Base-by-base conservation (phyloP, 2,329 filamentous ascomycete genomes). In the Coniochaeta prunicola region DNA sequence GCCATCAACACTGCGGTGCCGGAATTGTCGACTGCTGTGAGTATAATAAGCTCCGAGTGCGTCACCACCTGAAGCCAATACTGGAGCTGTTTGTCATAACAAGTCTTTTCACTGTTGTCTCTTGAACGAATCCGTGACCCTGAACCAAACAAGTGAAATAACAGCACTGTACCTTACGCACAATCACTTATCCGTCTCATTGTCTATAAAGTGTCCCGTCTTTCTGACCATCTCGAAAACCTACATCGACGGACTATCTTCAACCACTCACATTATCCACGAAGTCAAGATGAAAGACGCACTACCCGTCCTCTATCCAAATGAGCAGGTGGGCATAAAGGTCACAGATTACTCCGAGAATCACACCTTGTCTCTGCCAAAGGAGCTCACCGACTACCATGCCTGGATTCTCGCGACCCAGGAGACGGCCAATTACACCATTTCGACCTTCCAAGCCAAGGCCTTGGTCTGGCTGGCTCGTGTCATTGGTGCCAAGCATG, bases 311-410 rank as follows among this genome's bases (percentile, higher is more conserved):
- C 54, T 56, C 26, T 80, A 78, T 64, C 69, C 73, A 33, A 78
- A 74, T 57, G 69, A 72, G 28, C 64, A 73, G 58, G 71, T 79
- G 56, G 73, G 72, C 57, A 63, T 67, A 56, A 71, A 69, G 19
- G 78, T 80, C 60, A 71, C 72, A 15, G 67, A 71, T 13, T 80
- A 81, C 65, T 70, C 78, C 19, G 69, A 71, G 36, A 60, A 66
- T 31, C 73, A 77, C 65, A 80, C 77, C 17, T 71, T 72, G 21
- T 61, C 68, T 13, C 66, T 81, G 40, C 77, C 78, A 4, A 67
- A 71, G 59, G 66, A 74, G 60, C 73, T 80, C 58, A 68, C 68
- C 42, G 70, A 73, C 31, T 78, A 77, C 60, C 77, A 81, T 61
- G 72, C 71, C 33, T 60, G 59, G 53, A 62, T 65, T 8, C 54